Percentiles rank a stretch among this genome's conserved stretches.
Evolutionary conservation across 2,329 filamentous ascomycete genomes (phyloP).

Genomic region (Cladophialophora psammophila): DNA sequence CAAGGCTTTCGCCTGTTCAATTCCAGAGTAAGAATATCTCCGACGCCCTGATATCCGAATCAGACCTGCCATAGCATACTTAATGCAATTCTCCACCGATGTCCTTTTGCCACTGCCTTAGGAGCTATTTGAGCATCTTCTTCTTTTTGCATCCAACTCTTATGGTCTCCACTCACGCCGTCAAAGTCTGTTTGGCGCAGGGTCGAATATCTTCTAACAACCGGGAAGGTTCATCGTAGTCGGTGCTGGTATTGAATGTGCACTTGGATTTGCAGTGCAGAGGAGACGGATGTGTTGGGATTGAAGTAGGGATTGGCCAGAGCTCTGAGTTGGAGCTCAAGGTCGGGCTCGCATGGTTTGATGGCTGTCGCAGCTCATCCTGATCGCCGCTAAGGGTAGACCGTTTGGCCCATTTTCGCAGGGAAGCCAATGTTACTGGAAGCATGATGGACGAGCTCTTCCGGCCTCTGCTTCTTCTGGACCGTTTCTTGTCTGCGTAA

Average conservation of each 20-base stretch:
- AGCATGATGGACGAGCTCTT: constrained; percentile 16
- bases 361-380: neutral
- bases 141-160: neutral
- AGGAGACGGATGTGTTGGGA: neutral
- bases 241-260: constrained; percentile 13
- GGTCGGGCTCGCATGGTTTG: neutral
- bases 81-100: neutral
- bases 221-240: constrained; percentile 21
- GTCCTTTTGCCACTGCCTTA: neutral
- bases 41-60: neutral
- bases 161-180: neutral
- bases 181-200: neutral
- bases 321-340: neutral
- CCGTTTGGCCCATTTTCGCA: constrained; percentile 16
- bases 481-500: constrained; percentile 8
- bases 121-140: neutral
- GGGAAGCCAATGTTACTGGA: constrained; percentile 9
- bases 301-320: neutral
- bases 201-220: constrained; percentile 15
- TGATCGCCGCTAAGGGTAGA: constrained; percentile 9
- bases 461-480: constrained; percentile 6
- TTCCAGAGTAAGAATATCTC: neutral
- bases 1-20: neutral
- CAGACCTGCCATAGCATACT: neutral
- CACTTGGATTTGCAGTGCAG: neutral